phyloP scores from a whole-genome alignment of 345 rosid genomes.

The Murraya koenigii region DNA sequence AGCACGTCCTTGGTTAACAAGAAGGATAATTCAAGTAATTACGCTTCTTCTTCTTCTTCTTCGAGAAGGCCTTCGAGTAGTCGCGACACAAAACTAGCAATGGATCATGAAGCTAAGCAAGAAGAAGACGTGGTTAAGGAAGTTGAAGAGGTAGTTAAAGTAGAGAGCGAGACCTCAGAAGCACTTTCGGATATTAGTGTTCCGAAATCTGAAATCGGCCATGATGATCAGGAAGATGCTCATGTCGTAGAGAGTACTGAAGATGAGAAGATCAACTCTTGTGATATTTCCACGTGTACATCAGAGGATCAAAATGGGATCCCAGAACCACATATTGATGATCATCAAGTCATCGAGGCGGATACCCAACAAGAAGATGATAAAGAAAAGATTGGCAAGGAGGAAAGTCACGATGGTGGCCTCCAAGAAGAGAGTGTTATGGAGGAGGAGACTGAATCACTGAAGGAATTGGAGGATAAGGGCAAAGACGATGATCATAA shows the following conservation, averaged over 20 bases:
- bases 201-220: constrained; percentile 17
- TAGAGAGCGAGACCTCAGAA: constrained; percentile 19
- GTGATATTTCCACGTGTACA: constrained; percentile 13
- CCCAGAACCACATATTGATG: not conserved
- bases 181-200: constrained; percentile 8
- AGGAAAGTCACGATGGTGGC: not conserved
- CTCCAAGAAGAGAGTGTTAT: constrained; percentile 18
- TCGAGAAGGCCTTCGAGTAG: constrained; percentile 3
- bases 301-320: constrained; percentile 19
- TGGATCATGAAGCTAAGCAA: constrained; percentile 23
- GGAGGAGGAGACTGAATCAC: not conserved
- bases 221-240: constrained; percentile 15
- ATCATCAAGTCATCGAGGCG: not conserved
- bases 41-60: constrained; percentile 10
- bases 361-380: not conserved
- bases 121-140: constrained; percentile 27
- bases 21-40: constrained; percentile 14
- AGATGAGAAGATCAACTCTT: constrained; percentile 22
- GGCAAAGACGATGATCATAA: not conserved
- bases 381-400: not conserved
- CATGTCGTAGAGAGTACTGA: constrained; percentile 20
- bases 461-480: too few relatives aligned
- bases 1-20: constrained; percentile 5
- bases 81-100: constrained; percentile 11
- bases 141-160: constrained; percentile 32